Evolutionary conservation across 2,329 filamentous ascomycete species (phyloP), one percentile per base, ranked within the genome.

Genomic region (Mycosphaerella sp.): DNA sequence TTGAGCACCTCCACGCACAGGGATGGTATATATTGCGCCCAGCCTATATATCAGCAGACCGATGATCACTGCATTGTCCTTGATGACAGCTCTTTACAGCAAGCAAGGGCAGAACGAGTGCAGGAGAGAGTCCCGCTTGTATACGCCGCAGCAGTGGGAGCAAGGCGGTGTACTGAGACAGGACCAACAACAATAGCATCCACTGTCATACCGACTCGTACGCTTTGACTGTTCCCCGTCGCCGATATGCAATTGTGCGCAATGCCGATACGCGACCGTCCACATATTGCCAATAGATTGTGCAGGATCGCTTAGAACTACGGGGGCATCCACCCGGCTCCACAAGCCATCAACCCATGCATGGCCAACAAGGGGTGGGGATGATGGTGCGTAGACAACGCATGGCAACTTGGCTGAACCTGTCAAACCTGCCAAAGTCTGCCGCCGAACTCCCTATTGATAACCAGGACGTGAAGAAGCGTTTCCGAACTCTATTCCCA

Each of bases 1-100:
- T 21, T 89, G 74, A 74, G 62, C 34, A 31, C 38, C 34, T 39
- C 5, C 14, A 32, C 11, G 45, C 14, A 31, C 34, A 26, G 21
- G 14, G 36, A 45, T 45, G 23, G 6, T 9, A 31, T 45, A 23
- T 38, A 39, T 48, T n/a, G 21, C 23, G 32, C 45, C 45, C 14
- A 26, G 45, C 12, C 21, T 3, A 26, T 23, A 38, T 38, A n/a
- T 6, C 31, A 46, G 29, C 26, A 46, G 11, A 34, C 29, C 9
- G 26, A 31, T 12, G 11, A 34, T 46, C 1, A 29, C 6, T 29
- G 26, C 26, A 29, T 29, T 29, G 26, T 7, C 6, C 26, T 6
- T 29, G 26, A 7, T 29, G 26, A 29, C 6, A n/a, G n/a, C n/a
- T n/a, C n/a, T 29, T 34, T 21, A 11, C 29, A n/a, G 31, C 31